Evolutionary conservation across 768 basidiomycete species (phyloP).

Genomic region (Strobilomyces echinocephalus): DNA sequence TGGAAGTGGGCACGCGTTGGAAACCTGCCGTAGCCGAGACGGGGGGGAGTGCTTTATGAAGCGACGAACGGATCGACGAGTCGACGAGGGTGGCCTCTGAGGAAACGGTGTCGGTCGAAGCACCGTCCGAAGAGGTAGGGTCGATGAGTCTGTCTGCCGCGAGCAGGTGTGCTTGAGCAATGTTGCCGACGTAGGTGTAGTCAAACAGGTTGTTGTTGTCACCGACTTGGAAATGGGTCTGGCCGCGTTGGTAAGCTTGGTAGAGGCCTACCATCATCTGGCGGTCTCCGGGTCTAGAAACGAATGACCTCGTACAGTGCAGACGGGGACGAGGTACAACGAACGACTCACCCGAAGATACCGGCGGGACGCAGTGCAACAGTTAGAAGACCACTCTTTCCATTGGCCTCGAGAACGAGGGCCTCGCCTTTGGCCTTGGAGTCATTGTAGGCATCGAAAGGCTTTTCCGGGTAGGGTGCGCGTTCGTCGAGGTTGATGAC

Average conservation of each 20-base stretch:
- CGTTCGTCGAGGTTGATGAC: slow-evolving; percentile 88
- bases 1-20: slow-evolving; percentile 70
- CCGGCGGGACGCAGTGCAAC: slow-evolving; percentile 90
- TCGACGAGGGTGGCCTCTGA: slow-evolving; percentile 37
- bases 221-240: slow-evolving; percentile 92
- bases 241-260: slow-evolving; percentile 70
- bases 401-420: slow-evolving; percentile 81
- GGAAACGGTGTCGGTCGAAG: slow-evolving; percentile 7
- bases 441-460: slow-evolving; percentile 89
- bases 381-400: slow-evolving; percentile 76
- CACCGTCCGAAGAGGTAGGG: slow-evolving; percentile 37
- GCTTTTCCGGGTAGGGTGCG: slow-evolving; percentile 61
- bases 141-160: slow-evolving; percentile 80
- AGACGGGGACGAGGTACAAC: background rate
- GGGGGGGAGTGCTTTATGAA: slow-evolving; percentile 52
- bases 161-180: slow-evolving; percentile 89
- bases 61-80: slow-evolving; percentile 38
- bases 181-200: slow-evolving; percentile 95
- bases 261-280: slow-evolving; percentile 79
- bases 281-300: slow-evolving; percentile 78
- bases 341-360: slow-evolving; percentile 78
- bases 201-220: slow-evolving; percentile 92
- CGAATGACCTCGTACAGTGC: background rate
- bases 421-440: slow-evolving; percentile 89
- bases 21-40: slow-evolving; percentile 62